phyloP scores from a whole-genome alignment of 495 filamentous ascomycete species.

The Daldinia concentrica region DNA sequence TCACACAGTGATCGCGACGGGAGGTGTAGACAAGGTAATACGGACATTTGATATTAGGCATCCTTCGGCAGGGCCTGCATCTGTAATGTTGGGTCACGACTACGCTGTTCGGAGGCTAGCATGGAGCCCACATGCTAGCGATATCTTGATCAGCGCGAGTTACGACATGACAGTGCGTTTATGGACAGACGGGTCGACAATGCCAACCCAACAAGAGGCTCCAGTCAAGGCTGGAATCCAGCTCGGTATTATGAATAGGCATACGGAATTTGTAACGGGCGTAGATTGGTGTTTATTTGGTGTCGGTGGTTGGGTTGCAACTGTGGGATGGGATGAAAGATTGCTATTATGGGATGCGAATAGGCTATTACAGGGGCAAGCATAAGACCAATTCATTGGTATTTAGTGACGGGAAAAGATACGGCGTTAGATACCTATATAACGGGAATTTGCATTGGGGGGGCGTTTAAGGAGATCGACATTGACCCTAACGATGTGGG shows the following conservation, averaged over 20 bases:
- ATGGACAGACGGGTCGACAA: constrained; percentile 81
- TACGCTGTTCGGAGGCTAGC: constrained; percentile 86
- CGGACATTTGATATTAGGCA: constrained; percentile 88
- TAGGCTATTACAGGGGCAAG: constrained; percentile 47
- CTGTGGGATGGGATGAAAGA: constrained; percentile 90
- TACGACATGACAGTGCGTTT: constrained; percentile 98
- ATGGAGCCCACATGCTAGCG: constrained; percentile 91
- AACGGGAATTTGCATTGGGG: constrained; percentile 41
- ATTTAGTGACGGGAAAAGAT: not conserved
- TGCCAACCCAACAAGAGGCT: constrained; percentile 49
- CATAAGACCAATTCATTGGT: not conserved
- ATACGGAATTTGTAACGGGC: constrained; percentile 97
- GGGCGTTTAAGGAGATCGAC: constrained; percentile 36
- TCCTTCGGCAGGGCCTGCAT: constrained; percentile 72
- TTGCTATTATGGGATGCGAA: constrained; percentile 91
- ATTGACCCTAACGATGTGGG: constrained; percentile 3
- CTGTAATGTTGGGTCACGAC: constrained; percentile 81
- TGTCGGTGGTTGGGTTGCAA: constrained; percentile 93
- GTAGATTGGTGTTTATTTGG: constrained; percentile 99
- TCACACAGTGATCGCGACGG: constrained; percentile 80
- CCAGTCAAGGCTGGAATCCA: constrained; percentile 66
- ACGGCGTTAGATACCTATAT: not conserved
- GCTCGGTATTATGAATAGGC: constrained; percentile 85
- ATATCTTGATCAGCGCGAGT: constrained; percentile 85
- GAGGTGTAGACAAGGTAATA: constrained; percentile 86